Evolutionary conservation across 495 filamentous ascomycete species (phyloP).

Genomic region (Achaetomiella virescens): DNA sequence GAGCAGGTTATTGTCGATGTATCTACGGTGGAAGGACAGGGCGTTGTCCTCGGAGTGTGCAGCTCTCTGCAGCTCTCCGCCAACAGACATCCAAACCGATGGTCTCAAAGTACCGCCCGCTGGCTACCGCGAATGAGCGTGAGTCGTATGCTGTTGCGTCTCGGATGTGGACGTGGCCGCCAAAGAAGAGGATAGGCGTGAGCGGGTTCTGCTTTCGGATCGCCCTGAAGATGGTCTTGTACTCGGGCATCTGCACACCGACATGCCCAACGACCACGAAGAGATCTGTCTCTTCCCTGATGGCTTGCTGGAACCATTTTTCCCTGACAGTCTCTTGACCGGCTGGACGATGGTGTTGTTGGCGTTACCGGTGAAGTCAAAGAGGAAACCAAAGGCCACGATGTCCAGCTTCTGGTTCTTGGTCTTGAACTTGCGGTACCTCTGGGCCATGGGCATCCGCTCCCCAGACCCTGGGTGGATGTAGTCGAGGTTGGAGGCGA

Average conservation of each 20-base stretch:
- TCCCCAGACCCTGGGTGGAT: conserved; percentile 61
- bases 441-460: conserved; percentile 67
- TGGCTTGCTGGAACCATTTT: conserved; percentile 82
- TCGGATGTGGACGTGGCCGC: conserved; percentile 84
- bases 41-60: conserved; percentile 7
- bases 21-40: conserved; percentile 63
- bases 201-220: conserved; percentile 73
- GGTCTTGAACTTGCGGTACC: conserved; percentile 83
- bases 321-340: conserved; percentile 74
- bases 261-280: conserved; percentile 88
- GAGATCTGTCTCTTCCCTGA: conserved; percentile 77
- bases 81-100: conserved; percentile 89
- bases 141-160: conserved; percentile 78
- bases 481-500: conserved; percentile 92
- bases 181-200: conserved; percentile 88
- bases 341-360: conserved; percentile 82
- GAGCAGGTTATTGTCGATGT: conserved; percentile 91
- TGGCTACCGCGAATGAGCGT: conserved; percentile 75
- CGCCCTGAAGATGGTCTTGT: conserved; percentile 64
- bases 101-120: conserved; percentile 97
- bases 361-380: conserved; percentile 81
- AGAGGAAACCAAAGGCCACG: conserved; percentile 86
- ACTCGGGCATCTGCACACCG: conserved; percentile 71
- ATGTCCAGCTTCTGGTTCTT: conserved; percentile 79
- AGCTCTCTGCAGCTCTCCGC: conserved; percentile 50